Conservation (phyloP, 2,329 filamentous ascomycete genomes). For the Paraconiothyrium sp. region DNA sequence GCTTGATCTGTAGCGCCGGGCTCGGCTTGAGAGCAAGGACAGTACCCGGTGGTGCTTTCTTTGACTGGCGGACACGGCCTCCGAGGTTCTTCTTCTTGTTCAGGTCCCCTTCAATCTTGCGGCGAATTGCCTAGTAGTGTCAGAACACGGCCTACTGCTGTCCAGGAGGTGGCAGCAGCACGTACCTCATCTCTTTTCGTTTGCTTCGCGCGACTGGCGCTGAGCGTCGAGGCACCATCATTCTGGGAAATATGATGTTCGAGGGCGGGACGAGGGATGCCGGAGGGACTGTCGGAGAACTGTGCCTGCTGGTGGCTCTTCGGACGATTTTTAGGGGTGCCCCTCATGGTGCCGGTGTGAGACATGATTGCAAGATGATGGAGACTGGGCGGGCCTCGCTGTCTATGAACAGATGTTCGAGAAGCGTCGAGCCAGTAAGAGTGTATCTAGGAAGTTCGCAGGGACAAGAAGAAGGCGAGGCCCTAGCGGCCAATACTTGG, state of each 20-base stretch:
- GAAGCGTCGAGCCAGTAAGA: conserved; percentile 29
- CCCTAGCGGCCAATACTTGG: conserved; percentile 18
- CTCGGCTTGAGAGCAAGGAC: conserved; percentile 96
- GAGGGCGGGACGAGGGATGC: conserved; percentile 76
- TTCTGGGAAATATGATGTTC: conserved; percentile 65
- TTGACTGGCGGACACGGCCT: conserved; percentile 80
- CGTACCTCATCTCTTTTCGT: conserved; percentile 97
- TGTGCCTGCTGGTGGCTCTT: conserved; percentile 55
- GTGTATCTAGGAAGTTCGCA: conserved; percentile 25
- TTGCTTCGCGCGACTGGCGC: conserved; percentile 94
- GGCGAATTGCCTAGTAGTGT: conserved; percentile 81
- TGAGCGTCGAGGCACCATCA: conserved; percentile 76
- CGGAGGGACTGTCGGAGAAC: conserved; percentile 72
- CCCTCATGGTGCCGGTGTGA: conserved; percentile 71
- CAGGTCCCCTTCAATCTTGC: conserved; percentile 96
- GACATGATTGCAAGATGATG: conserved; percentile 60
- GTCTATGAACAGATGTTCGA: conserved; percentile 34
- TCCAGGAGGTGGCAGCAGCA: conserved; percentile 28
- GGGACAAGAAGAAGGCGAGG: conserved; percentile 26
- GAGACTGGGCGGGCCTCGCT: conserved; percentile 24
- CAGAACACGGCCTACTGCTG: conserved; percentile 26
- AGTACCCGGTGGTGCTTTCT: conserved; percentile 94
- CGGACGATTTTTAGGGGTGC: conserved; percentile 73
- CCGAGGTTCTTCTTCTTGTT: conserved; percentile 93
- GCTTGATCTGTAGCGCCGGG: conserved; percentile 97